Evolutionary conservation across 2,329 filamentous ascomycete species (phyloP), one percentile per base, ranked within the genome.

Genomic region (Colletotrichum agaves): DNA sequence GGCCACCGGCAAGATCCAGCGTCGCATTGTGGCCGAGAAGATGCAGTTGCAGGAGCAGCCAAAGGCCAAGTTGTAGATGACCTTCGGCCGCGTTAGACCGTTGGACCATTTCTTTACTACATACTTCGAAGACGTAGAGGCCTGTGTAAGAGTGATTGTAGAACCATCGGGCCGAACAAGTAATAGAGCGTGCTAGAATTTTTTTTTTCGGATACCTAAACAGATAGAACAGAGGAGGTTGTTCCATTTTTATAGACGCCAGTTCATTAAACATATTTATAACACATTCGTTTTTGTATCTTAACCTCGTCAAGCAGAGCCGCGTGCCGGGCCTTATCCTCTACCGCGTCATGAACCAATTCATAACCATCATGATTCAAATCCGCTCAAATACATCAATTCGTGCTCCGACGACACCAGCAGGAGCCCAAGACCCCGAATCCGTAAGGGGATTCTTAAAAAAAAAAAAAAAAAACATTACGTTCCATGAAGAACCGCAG

Each of bases 1-100:
- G 4, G 93, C 93, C n/a, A 97, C 93, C 5, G 93, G 93, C 63
- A 97, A 97, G 84, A 91, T 97, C 67, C 93, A 97, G 80, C 84
- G 93, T 69, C 87, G 92, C 70, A 93, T 94, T 74, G 93, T 97
- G n/a, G 93, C 93, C 13, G 92, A 95, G 78, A 88, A 88, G 33
- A 95, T 97, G 92, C 83, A 90, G 78, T 92, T 92, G 83, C 86
- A 90, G 77, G 88, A 90, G 46, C 70, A 72, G 62, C 78, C 78
- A 61, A 86, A 84, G 77, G 81, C 85, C 13, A 88, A 87, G 79
- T 76, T 88, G 72, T 88, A 85, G 67, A 75, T 50, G 13, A 41
- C 4, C 27, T 7, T 21, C 27, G 39, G 10, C 23, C 13, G 17
- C 4, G 4, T 31, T 3, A 53, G 53, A 63, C 33, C 19, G 31